Conservation (phyloP, 192 early-diverging fungal species). For the Gaertneriomyces semiglobifer region DNA sequence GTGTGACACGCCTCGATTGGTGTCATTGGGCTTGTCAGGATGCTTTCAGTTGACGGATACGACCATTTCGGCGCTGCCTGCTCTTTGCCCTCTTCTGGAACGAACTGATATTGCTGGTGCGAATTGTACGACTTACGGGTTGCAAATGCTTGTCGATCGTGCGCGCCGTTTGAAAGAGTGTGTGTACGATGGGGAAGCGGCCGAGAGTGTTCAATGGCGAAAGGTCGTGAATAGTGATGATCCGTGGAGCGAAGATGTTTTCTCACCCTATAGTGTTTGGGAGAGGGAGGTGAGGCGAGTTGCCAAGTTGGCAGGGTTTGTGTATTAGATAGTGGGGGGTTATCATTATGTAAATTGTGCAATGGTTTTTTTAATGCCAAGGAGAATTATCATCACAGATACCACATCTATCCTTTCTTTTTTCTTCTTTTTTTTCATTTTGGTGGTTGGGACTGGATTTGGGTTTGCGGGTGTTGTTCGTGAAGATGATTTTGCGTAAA, state of each 20-base stretch:
- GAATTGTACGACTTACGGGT: constrained; percentile 10
- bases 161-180: constrained; percentile 12
- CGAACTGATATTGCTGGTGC: constrained; percentile 32
- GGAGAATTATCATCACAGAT: no score
- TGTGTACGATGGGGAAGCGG: constrained; percentile 8
- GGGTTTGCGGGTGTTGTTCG: no score
- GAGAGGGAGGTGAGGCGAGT: constrained; percentile 30
- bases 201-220: constrained; percentile 21
- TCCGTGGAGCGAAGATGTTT: constrained; percentile 29
- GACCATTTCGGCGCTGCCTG: constrained; percentile 21
- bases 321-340: constrained; percentile 17
- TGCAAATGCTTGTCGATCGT: constrained; percentile 18
- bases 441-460: no score
- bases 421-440: no score
- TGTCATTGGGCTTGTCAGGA: constrained; percentile 22
- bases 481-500: no score
- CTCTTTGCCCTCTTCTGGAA: constrained; percentile 29
- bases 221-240: constrained; percentile 26
- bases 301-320: constrained; percentile 23
- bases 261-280: constrained; percentile 30
- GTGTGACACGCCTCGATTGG: not conserved
- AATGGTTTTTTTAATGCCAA: no score
- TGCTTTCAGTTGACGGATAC: constrained; percentile 27
- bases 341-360: not conserved
- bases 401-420: no score